Base-by-base conservation (phyloP, 805 yeast genomes). In the Candida ovalis region DNA sequence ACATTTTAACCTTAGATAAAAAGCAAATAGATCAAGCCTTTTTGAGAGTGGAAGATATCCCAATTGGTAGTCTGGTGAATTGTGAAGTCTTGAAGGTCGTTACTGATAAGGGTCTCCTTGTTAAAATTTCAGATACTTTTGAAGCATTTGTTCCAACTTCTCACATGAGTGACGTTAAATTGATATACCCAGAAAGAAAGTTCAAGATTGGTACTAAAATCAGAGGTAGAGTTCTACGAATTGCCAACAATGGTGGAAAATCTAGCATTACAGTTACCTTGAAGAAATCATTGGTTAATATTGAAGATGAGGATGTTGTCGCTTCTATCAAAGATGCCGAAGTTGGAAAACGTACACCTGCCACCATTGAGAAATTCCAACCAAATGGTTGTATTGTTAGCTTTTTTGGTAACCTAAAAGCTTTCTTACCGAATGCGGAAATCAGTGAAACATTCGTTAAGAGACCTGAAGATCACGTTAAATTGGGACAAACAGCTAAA, bases 101-200 rank as follows among this genome's bases (percentile, higher is more conserved):
- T 32, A 75, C 84, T 2, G 81, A 78, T 36, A 73, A 74, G 44
- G 97, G 97, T 21, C 74, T 94, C 27, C 64, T 79, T 28, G 74
- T 94, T 27, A 81, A 78, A 57, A 60, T 89, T 10, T 81, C 83
- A 50, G 82, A 80, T 45, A 76, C 78, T 43, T 87, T 85, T 55
- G 82, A 77, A 39, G 99, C 89, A 4, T 70, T 77, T 53, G 98
- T 88, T 25, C 84, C 88, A 13, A 73, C 81, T 24, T 61, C 71
- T 23, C 96, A 92, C 59, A 78, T 94, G 66, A 84, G 96, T 56
- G 99, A 94, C 66, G 76, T 86, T 49, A 84, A 82, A 62, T 73
- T 92, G 53, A 80, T 81, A 2, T 85, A 92, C 61, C 99, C 99
- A 5, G 98, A 94, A 68, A 80, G 94, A 72, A 88, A 89, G 60